phyloP scores from a whole-genome alignment of 495 filamentous ascomycete species.

The Aspergillus sparsus region DNA sequence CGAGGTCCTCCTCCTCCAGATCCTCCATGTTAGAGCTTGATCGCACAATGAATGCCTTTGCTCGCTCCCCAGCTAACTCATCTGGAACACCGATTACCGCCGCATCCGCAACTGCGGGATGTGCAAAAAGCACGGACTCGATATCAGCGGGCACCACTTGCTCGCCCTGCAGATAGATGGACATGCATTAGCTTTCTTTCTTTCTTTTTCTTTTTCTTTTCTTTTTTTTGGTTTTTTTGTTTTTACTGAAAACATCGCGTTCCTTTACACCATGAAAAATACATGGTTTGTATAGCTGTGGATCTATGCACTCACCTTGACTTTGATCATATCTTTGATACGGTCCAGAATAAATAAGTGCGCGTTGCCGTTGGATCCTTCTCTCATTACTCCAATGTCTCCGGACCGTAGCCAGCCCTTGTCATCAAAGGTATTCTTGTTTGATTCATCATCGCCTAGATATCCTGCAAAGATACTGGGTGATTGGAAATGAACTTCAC shows the following conservation, averaged over 20 bases:
- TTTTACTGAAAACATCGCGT: no score
- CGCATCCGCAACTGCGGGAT: slow-evolving; percentile 69
- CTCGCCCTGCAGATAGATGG: slow-evolving; percentile 41
- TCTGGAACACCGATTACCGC: slow-evolving; percentile 72
- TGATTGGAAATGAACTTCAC: slow-evolving; percentile 16
- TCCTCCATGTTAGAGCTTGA: slow-evolving; percentile 31
- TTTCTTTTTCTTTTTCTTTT: no score
- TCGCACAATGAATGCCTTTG: slow-evolving; percentile 79
- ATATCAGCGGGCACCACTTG: slow-evolving; percentile 82
- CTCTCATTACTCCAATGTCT: slow-evolving; percentile 54
- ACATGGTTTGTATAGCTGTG: neutral
- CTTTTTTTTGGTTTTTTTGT: no score
- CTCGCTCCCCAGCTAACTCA: slow-evolving; percentile 66
- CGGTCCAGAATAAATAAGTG: slow-evolving; percentile 75
- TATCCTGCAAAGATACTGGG: slow-evolving; percentile 14
- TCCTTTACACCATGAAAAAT: no score
- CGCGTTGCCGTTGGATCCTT: slow-evolving; percentile 44
- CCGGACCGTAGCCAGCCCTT: slow-evolving; percentile 55
- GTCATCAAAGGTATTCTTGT: slow-evolving; percentile 24
- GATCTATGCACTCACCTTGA: slow-evolving; percentile 43
- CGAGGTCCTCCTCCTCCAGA: slow-evolving; percentile 15
- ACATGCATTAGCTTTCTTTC: neutral
- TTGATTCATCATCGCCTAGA: slow-evolving; percentile 16
- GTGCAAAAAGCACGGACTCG: slow-evolving; percentile 72
- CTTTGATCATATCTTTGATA: slow-evolving; percentile 84